Evolutionary conservation across 495 filamentous ascomycete species (phyloP), one percentile per base, ranked within the genome.

Genomic region (Glarea lozoyensis): DNA sequence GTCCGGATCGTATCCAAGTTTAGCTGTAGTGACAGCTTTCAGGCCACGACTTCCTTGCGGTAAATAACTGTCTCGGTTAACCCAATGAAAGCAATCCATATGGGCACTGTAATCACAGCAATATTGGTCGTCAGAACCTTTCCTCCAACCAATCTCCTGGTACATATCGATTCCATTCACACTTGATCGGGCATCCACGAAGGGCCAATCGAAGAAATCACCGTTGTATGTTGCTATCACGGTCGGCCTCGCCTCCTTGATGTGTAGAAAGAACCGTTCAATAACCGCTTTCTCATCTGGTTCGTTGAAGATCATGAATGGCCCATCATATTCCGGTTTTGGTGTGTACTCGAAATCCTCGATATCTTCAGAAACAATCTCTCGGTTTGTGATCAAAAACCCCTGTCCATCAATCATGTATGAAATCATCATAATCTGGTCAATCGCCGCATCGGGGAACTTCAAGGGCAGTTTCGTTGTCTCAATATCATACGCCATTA

Each of bases 161-260:
- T 97, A 99, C 92, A 99, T 95, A 60, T 99, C 92, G 57, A 99
- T 94, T n/a, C 92, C 92, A 35, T 88, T 77, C 25, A 93, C 72
- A 58, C 87, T 92, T 11, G 92, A 87, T 59, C 92, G 74, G 15
- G 93, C 75, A 65, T 99, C 92, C 12, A 99, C 88, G 54, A 92
- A 99, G 0, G 93, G 92, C 92, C 92, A 99, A 77, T 99, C 92
- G 78, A 99, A 99, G 54, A 97, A 99, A 71, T 99, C 92, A 61
- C 92, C 92, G 83, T 99, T 99, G 70, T 99, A 99, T 3, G 93
- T 96, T 12, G 89, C 92, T 56, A 99, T 96, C 12, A 99, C 88
- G 0, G 88, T 96, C 1, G 92, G 92, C 42, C 84, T 79, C 2
- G 88, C 87, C 59, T 93, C 86, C 58, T 97, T 97, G 59, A 99